A percentile compares a stretch with the other conserved stretches of the same genome.
Conservation (phyloP, 2,329 filamentous ascomycete species). For the Colletotrichum plurivorum region DNA sequence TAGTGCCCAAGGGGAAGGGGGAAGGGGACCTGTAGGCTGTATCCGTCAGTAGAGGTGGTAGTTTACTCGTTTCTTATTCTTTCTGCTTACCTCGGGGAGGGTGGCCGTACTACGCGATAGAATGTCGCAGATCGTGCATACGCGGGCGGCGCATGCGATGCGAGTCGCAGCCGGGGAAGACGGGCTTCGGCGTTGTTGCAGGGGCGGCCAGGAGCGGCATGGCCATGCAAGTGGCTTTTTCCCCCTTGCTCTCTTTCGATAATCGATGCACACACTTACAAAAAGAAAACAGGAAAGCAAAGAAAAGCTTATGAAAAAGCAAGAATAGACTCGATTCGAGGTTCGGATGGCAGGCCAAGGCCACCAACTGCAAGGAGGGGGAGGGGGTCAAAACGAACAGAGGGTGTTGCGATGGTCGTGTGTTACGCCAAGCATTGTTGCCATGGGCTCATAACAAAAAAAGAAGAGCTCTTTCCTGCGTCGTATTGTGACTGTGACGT, state of each 20-base stretch:
- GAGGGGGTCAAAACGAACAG: too few relatives aligned
- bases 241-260: not conserved
- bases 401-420: too few relatives aligned
- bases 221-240: conserved; percentile 1
- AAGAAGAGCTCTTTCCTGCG: too few relatives aligned
- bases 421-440: too few relatives aligned
- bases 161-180: conserved; percentile 23
- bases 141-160: not conserved
- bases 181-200: not conserved
- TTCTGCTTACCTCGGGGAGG: not conserved
- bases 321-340: not conserved
- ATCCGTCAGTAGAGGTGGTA: too few relatives aligned
- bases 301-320: not conserved
- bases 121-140: conserved; percentile 23
- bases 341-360: not conserved
- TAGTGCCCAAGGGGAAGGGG: not conserved
- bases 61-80: not conserved
- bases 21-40: not conserved
- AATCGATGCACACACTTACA: not conserved
- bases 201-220: not conserved
- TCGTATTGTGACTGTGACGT: too few relatives aligned
- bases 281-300: not conserved
- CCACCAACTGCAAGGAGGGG: not conserved
- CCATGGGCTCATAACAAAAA: too few relatives aligned
- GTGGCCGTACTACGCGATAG: not conserved